phyloP scores from a whole-genome alignment of 345 rosid species.

The Eucalyptus marginata region DNA sequence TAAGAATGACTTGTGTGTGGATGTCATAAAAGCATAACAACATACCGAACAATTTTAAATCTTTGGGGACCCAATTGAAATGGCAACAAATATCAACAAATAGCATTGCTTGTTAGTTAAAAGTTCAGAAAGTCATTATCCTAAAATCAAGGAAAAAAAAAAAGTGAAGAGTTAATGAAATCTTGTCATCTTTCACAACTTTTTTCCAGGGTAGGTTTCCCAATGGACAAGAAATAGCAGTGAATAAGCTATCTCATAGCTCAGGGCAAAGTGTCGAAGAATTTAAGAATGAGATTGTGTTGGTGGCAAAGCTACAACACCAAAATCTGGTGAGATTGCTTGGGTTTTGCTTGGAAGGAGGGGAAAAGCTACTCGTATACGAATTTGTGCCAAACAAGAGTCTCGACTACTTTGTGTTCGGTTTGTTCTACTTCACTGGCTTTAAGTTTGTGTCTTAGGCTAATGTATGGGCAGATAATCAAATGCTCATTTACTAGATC shows the following conservation, averaged over 20 bases:
- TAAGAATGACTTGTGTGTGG: neutral
- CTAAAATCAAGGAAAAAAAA: neutral
- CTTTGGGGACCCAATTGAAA: neutral
- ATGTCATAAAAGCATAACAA: too few species aligned
- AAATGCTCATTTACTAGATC: neutral
- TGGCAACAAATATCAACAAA: neutral
- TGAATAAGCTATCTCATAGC: slow-evolving; percentile 12
- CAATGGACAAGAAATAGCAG: slow-evolving; percentile 5
- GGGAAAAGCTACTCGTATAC: slow-evolving; percentile 16
- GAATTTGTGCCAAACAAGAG: slow-evolving; percentile 19
- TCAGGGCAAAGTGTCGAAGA: slow-evolving; percentile 18
- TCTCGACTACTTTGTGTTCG: neutral
- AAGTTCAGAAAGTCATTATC: too few species aligned
- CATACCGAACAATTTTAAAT: too few species aligned
- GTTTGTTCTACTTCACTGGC: neutral
- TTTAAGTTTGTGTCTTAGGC: neutral
- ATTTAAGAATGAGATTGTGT: slow-evolving; percentile 17
- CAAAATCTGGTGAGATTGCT: slow-evolving; percentile 17
- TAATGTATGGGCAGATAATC: neutral
- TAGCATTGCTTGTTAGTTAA: too few species aligned
- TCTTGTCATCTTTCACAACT: neutral
- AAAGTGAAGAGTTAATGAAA: neutral
- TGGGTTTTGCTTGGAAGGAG: slow-evolving; percentile 15
- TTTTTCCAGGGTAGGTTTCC: slow-evolving; percentile 7
- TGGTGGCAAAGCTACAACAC: slow-evolving; percentile 24